These are phyloP conservation scores for Prunus davidiana DNA, from an alignment of 306 rosid genomes.

Conservation along the genomic window DNA sequence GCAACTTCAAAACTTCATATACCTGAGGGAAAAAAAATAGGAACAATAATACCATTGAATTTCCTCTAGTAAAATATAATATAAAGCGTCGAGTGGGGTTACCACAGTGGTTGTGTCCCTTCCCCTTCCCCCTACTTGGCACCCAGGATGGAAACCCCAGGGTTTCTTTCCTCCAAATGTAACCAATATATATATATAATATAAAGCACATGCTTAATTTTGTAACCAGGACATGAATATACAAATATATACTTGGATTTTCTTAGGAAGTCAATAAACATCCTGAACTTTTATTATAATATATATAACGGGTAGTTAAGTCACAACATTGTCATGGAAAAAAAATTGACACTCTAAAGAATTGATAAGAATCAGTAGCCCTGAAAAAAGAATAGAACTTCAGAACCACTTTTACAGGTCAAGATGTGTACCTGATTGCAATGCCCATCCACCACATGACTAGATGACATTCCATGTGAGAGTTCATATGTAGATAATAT, in stretches of 20 bases:
- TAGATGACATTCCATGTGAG: slow-evolving; percentile 66
- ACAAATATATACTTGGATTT: background rate
- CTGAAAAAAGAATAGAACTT: slow-evolving; percentile 13
- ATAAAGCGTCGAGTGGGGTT: background rate
- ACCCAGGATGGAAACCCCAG: no score
- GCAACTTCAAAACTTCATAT: slow-evolving; percentile 77
- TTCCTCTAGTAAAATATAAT: background rate
- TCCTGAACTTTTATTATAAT: background rate
- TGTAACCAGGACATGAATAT: background rate
- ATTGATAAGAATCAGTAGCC: slow-evolving; percentile 2
- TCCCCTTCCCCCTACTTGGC: no score
- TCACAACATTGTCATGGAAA: background rate
- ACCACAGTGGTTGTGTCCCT: no score
- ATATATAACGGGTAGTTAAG: background rate
- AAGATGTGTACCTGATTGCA: slow-evolving; percentile 68
- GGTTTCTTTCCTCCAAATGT: no score
- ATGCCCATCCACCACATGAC: slow-evolving; percentile 65
- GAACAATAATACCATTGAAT: background rate
- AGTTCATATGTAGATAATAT: slow-evolving; percentile 61
- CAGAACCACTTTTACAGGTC: slow-evolving; percentile 4
- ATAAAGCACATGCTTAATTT: slow-evolving; percentile 1
- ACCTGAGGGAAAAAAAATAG: slow-evolving; percentile 43
- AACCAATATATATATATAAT: background rate
- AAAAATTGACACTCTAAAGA: background rate
- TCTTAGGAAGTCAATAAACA: background rate